Base-by-base conservation (phyloP, 1,284 basidiomycete genomes). In the Puccinia polysora region DNA sequence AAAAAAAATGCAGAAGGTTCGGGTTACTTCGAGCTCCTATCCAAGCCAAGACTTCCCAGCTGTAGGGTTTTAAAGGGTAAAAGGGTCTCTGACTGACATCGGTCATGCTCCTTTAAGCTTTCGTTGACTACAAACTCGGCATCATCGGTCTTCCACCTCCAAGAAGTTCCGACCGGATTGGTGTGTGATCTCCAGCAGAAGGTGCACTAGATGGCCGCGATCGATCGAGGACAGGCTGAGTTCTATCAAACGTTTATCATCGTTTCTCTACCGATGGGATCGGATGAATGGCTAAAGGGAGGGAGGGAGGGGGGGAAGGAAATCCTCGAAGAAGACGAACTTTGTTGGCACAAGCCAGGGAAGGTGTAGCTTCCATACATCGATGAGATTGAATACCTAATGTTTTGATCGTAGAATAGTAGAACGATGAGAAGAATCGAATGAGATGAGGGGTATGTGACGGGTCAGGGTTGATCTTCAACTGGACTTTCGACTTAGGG, bases 331-430 rank as follows among this genome's bases (percentile, higher is more conserved):
- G 4, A 3, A 23, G 40, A 30, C 59, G 1, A 30, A 71, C 69
- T 36, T 74, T 74, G 49, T 74, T 74, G 3, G 73, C 73, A 62
- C 73, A 74, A 20, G 73, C 73, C 40, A 74, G 32, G 7, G 58
- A 67, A 10, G 73, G 73, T 20, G 73, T 74, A n/a, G 73, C 70
- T 58, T 74, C 73, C 73, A 74, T 74, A 47, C 73, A 74, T 36
- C 56, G 73, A 58, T 74, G 73, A 49, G 63, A 67, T 56, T 62
- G 58, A 45, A 74, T 74, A 20, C 73, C 69, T 71, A 52, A 56
- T 28, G 40, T 10, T 15, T 30, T 40, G 36, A 62, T 15, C 2
- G 15, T 40, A 10, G 40, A 45, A 10, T 10, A 45, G n/a, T 45
- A 45, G 10, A n/a, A 45, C n/a, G 10, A 18, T 43, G 38, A 38